Conservation (phyloP, 2,329 filamentous ascomycete species). For the Dothistroma septosporum region DNA sequence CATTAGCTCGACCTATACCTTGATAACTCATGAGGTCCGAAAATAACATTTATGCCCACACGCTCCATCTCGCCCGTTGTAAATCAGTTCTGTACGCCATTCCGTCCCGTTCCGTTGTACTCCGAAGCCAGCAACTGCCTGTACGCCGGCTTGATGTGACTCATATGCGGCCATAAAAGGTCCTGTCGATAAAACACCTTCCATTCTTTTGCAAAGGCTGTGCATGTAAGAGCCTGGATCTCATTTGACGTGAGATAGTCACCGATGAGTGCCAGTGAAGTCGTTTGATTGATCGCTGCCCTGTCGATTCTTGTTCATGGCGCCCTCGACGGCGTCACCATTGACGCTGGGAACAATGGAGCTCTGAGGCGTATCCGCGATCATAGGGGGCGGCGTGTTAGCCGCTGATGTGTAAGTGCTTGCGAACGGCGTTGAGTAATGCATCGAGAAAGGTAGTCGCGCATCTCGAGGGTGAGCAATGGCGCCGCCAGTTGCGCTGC, state of each 20-base stretch:
- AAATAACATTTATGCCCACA: background rate
- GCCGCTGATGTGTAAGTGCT: conserved; percentile 28
- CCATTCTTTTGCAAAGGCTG: background rate
- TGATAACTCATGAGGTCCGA: background rate
- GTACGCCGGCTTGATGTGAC: background rate
- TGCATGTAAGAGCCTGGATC: background rate
- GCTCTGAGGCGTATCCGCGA: conserved; percentile 28
- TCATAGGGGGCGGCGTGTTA: conserved; percentile 28
- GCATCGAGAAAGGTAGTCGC: conserved; percentile 10
- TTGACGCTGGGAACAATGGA: conserved; percentile 31
- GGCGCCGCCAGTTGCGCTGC: conserved; percentile 3
- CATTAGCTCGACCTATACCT: background rate
- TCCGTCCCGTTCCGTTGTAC: background rate
- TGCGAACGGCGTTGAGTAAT: conserved; percentile 18
- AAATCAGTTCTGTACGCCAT: background rate
- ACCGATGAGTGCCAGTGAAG: conserved; percentile 14
- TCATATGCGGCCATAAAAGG: background rate
- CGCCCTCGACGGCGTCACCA: conserved; percentile 35
- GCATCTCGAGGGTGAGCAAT: conserved; percentile 11
- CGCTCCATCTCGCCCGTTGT: background rate
- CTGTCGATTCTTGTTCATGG: conserved; percentile 26
- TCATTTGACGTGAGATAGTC: conserved; percentile 8
- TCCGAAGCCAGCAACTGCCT: background rate
- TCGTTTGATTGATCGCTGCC: conserved; percentile 24
- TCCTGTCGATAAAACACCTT: background rate